These are phyloP conservation scores for Claviceps arundinis DNA, from an alignment of 2,329 filamentous ascomycete genomes.

Conservation along the genomic window DNA sequence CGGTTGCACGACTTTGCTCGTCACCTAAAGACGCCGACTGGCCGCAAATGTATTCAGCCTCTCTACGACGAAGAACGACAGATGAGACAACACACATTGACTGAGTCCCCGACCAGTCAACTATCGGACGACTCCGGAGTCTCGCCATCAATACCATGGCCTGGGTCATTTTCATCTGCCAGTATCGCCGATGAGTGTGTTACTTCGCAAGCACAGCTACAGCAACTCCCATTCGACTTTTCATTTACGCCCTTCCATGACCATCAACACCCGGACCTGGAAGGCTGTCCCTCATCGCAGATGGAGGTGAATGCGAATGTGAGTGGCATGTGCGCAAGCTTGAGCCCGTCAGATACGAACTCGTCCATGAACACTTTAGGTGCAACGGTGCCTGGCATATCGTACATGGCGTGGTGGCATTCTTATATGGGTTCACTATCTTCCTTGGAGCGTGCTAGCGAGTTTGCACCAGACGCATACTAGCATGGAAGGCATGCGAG, in stretches of 20 bases:
- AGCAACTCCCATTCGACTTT: neutral
- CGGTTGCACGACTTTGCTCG: neutral
- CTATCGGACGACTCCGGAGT: neutral
- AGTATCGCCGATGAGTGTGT: neutral
- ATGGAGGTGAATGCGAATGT: neutral
- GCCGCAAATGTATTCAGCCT: constrained; percentile 4
- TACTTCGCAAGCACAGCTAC: neutral
- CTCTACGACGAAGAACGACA: constrained; percentile 3
- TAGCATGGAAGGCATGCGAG: neutral
- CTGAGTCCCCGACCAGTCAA: neutral
- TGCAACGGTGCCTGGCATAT: neutral
- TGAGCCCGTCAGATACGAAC: neutral
- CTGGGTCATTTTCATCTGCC: neutral
- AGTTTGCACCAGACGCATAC: neutral
- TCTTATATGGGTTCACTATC: constrained; percentile 1
- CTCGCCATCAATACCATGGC: neutral
- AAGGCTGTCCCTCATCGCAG: neutral
- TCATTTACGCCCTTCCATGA: neutral
- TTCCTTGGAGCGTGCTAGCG: neutral
- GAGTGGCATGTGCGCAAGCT: neutral
- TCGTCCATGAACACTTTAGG: neutral
- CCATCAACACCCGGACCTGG: neutral
- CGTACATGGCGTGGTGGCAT: constrained; percentile 5
- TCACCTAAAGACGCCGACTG: constrained; percentile 1
- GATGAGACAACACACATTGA: neutral